Conservation (phyloP, 768 basidiomycete genomes). For the Lactarius sp. region DNA sequence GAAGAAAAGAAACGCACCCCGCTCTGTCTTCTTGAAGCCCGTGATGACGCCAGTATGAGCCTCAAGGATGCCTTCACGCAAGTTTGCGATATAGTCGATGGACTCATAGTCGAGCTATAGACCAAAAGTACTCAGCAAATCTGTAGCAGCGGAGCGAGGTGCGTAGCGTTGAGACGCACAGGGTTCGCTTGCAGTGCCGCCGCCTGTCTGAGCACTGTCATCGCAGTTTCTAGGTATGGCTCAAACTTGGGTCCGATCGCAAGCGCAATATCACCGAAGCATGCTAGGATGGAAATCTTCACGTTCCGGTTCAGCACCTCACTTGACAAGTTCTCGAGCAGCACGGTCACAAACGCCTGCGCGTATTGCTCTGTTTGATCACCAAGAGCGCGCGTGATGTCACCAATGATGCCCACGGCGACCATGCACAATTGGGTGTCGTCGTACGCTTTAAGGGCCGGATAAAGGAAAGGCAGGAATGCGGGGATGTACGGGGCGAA, state of each 20-base stretch:
- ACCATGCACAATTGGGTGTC: conserved; percentile 95
- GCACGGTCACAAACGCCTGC: conserved; percentile 83
- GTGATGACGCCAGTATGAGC: conserved; percentile 95
- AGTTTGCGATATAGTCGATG: conserved; percentile 83
- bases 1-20: conserved; percentile 43
- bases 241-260: conserved; percentile 84
- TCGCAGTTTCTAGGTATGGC: conserved; percentile 85
- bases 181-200: conserved; percentile 84
- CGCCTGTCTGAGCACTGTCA: conserved; percentile 88
- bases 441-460: conserved; percentile 87
- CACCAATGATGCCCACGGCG: conserved; percentile 92
- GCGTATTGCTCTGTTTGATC: conserved; percentile 81
- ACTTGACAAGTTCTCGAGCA: conserved; percentile 88
- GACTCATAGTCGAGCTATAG: conserved; percentile 77
- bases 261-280: conserved; percentile 95
- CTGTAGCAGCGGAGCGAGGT: not conserved
- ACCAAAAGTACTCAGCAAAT: conserved; percentile 14
- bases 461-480: conserved; percentile 81
- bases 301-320: conserved; percentile 88
- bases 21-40: conserved; percentile 78
- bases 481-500: conserved; percentile 82
- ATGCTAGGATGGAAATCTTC: conserved; percentile 93
- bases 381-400: conserved; percentile 91
- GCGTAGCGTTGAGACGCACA: conserved; percentile 41
- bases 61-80: conserved; percentile 94